These are phyloP conservation scores for Globisporangium polare DNA, from an alignment of 352 stramenopile species.

Conservation along the genomic window DNA sequence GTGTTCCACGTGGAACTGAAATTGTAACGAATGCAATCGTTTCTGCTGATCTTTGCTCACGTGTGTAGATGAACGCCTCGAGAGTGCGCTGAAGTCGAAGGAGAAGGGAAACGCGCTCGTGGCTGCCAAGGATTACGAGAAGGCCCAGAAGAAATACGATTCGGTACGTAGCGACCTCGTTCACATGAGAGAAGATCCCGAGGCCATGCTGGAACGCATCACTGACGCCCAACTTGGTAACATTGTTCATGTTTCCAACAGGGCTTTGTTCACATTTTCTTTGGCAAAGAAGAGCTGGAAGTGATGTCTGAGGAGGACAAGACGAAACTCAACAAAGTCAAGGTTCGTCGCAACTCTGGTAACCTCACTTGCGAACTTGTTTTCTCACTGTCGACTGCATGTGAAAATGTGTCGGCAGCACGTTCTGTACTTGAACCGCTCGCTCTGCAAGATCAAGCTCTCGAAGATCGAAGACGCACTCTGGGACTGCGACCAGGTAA, in stretches of 20 bases:
- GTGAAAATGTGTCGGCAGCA: constrained; percentile 18
- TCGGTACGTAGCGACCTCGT: constrained; percentile 32
- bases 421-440: constrained; percentile 79
- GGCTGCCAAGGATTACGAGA: constrained; percentile 62
- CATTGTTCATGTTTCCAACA: constrained; percentile 16
- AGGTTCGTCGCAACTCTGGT: constrained; percentile 28
- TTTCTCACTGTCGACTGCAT: background rate
- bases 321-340: constrained; percentile 75
- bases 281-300: constrained; percentile 84
- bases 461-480: constrained; percentile 78
- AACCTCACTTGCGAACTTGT: background rate
- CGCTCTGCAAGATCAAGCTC: constrained; percentile 84
- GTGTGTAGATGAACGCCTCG: constrained; percentile 60
- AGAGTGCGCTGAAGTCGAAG: constrained; percentile 66
- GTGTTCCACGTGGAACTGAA: background rate
- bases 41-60: background rate
- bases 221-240: background rate
- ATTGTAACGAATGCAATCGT: too few species aligned
- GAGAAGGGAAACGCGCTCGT: constrained; percentile 76
- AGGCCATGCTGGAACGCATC: too few species aligned
- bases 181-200: background rate
- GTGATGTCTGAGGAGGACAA: constrained; percentile 70
- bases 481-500: constrained; percentile 83
- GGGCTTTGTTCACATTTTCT: constrained; percentile 87
- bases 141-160: constrained; percentile 84